Evolutionary conservation across 2,329 filamentous ascomycete species (phyloP).

Genomic region (Atkinsonella texensis): DNA sequence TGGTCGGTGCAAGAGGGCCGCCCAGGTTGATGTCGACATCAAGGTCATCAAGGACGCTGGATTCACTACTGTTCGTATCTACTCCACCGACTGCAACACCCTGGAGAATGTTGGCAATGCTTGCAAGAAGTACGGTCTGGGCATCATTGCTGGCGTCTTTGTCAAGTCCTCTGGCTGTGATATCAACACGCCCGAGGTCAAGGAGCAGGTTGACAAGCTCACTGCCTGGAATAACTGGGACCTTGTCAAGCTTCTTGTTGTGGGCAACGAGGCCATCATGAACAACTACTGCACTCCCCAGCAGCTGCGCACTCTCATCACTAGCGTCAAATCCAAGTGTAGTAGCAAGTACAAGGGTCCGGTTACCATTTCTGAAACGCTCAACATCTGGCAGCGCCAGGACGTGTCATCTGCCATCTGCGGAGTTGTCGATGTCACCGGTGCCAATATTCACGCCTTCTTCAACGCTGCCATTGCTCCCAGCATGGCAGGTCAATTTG

Average conservation of each 20-base stretch:
- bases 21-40: conserved; percentile 49
- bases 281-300: conserved; percentile 52
- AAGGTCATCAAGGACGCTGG: conserved; percentile 49
- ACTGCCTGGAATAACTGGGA: conserved; percentile 62
- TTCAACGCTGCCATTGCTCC: conserved; percentile 66
- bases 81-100: conserved; percentile 83
- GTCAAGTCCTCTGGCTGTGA: conserved; percentile 54
- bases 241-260: conserved; percentile 65
- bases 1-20: conserved; percentile 52
- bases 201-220: conserved; percentile 64
- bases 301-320: conserved; percentile 61
- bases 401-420: conserved; percentile 52
- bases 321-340: conserved; percentile 52
- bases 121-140: conserved; percentile 52
- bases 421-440: conserved; percentile 61
- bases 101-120: conserved; percentile 65
- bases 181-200: conserved; percentile 46
- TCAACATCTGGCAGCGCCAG: conserved; percentile 60
- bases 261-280: conserved; percentile 87
- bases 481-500: conserved; percentile 61
- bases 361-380: conserved; percentile 77
- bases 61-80: conserved; percentile 65
- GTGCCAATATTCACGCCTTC: conserved; percentile 86
- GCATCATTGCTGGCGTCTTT: conserved; percentile 81
- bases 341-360: conserved; percentile 57